phyloP scores from a whole-genome alignment of 2,329 filamentous ascomycete species.

The Cladosporium cucumerinum region DNA sequence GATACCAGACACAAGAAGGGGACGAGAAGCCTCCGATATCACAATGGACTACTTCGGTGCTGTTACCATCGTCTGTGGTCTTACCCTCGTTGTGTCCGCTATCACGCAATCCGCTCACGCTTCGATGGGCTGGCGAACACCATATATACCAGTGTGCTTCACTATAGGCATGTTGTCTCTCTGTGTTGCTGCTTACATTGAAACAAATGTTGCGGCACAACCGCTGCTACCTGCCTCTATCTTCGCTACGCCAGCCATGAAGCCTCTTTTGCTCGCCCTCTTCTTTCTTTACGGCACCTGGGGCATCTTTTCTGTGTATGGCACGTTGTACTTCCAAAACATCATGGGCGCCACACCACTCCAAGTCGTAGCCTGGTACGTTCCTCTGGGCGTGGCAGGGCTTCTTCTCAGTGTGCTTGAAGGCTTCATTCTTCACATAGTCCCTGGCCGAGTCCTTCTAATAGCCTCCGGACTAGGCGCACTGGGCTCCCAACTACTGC shows the following conservation, averaged over 20 bases:
- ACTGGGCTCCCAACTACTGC: constrained; percentile 56
- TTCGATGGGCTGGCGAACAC: constrained; percentile 64
- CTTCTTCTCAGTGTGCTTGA: constrained; percentile 61
- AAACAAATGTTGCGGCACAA: constrained; percentile 63
- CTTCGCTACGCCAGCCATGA: constrained; percentile 67
- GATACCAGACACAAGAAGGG: constrained; percentile 44
- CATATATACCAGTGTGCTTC: constrained; percentile 65
- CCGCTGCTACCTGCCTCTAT: constrained; percentile 67
- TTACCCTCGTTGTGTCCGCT: constrained; percentile 68
- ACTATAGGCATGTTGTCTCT: constrained; percentile 61
- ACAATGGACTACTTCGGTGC: constrained; percentile 67
- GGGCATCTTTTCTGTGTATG: constrained; percentile 65
- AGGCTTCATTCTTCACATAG: constrained; percentile 61
- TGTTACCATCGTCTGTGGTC: constrained; percentile 58
- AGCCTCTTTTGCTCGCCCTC: constrained; percentile 55
- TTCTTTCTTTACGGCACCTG: constrained; percentile 66
- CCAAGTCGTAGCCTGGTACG: constrained; percentile 64
- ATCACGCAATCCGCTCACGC: constrained; percentile 70
- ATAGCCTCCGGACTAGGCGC: constrained; percentile 59
- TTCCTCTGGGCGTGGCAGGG: constrained; percentile 65
- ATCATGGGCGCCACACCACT: constrained; percentile 58
- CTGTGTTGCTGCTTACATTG: constrained; percentile 60
- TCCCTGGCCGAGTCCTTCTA: constrained; percentile 62
- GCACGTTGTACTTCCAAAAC: constrained; percentile 63
- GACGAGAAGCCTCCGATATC: constrained; percentile 19